phyloP scores from a whole-genome alignment of 1,139 yeast genomes.

The Kluyveromyces sp. region DNA sequence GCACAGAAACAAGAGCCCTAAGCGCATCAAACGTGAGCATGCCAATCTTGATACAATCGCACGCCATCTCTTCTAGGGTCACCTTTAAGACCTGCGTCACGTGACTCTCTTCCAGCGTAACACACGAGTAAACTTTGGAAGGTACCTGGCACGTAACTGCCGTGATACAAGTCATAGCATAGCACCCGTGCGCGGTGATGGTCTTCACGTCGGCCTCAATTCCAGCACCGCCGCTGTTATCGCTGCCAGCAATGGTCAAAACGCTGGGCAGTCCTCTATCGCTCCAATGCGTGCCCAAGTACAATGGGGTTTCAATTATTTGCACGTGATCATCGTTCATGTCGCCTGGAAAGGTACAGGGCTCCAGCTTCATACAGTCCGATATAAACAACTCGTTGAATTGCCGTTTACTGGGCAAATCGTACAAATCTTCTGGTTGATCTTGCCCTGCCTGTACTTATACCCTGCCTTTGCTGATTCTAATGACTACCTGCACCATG shows the following conservation, averaged over 20 bases:
- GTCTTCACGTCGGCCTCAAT: conserved; percentile 90
- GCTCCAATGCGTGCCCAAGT: conserved; percentile 5
- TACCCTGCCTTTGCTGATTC: too few relatives aligned
- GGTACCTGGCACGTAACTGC: conserved; percentile 86
- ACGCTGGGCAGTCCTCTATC: conserved; percentile 34
- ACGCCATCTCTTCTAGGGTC: conserved; percentile 56
- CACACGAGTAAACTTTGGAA: conserved; percentile 47
- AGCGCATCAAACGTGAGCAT: conserved; percentile 57
- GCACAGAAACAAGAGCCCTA: conserved; percentile 48
- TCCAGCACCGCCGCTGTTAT: conserved; percentile 92
- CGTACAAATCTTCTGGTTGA: too few relatives aligned
- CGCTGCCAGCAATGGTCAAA: conserved; percentile 74
- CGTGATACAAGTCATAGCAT: conserved; percentile 72
- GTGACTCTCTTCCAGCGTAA: conserved; percentile 40
- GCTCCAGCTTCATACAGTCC: too few relatives aligned
- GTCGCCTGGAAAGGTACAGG: too few relatives aligned
- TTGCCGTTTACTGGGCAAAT: too few relatives aligned
- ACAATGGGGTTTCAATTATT: background rate
- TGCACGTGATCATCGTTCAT: background rate
- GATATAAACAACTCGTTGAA: too few relatives aligned
- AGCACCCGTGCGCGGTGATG: conserved; percentile 68
- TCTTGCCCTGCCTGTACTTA: background rate
- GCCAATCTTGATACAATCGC: conserved; percentile 76
- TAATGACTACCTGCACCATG: too few relatives aligned
- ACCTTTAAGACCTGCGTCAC: conserved; percentile 45